Evolutionary conservation across 495 filamentous ascomycete species (phyloP).

Genomic region (Lophium mytilinum): DNA sequence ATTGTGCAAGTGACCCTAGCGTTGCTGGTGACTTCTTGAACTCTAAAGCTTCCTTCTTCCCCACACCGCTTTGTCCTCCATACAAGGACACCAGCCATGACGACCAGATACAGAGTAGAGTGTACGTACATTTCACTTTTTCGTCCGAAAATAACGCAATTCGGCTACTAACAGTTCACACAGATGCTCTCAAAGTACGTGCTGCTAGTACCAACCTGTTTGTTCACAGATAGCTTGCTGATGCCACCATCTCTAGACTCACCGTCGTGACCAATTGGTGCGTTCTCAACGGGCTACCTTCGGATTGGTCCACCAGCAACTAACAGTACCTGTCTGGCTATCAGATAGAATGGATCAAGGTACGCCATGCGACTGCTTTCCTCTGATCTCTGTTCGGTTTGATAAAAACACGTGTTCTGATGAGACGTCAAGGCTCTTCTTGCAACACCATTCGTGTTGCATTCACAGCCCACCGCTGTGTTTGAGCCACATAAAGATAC

Average conservation of each 20-base stretch:
- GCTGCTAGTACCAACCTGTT: not conserved
- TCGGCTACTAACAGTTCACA: not conserved
- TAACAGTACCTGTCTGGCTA: too few relatives aligned
- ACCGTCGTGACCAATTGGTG: conserved; percentile 82
- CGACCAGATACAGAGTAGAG: conserved; percentile 84
- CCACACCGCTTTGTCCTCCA: not conserved
- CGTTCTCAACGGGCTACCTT: conserved; percentile 3
- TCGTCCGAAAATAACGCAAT: not conserved
- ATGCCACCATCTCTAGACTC: conserved; percentile 45
- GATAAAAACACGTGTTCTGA: not conserved
- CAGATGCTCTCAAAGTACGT: conserved; percentile 73
- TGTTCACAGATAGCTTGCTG: not conserved
- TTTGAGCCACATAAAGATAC: conserved; percentile 55
- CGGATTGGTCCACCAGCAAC: too few relatives aligned
- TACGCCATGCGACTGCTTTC: conserved; percentile 16
- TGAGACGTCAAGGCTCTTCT: conserved; percentile 59
- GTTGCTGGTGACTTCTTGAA: not conserved
- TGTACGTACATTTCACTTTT: conserved; percentile 46
- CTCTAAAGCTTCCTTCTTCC: not conserved
- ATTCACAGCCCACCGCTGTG: conserved; percentile 84
- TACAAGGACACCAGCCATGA: conserved; percentile 48
- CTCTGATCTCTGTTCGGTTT: too few relatives aligned
- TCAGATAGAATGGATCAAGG: conserved; percentile 65
- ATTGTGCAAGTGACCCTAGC: not conserved
- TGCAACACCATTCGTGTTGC: conserved; percentile 93